These are phyloP conservation scores for Juglanconis juglandina DNA, from an alignment of 2,329 filamentous ascomycete species.

Conservation along the genomic window DNA sequence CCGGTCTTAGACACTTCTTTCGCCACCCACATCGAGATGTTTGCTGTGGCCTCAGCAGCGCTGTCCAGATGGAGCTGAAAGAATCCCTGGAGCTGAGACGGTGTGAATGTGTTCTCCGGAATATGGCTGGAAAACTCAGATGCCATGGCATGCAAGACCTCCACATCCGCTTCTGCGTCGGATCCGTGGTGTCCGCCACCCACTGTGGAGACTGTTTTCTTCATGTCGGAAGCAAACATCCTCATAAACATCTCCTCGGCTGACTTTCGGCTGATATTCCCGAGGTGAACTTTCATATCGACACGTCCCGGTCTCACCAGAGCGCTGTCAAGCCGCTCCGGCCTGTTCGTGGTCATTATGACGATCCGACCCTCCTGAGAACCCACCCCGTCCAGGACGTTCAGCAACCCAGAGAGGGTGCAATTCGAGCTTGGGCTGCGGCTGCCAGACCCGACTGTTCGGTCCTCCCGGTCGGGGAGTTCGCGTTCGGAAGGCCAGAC, in stretches of 20 bases:
- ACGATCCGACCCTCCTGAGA: slow-evolving; percentile 65
- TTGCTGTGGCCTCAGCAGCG: slow-evolving; percentile 26
- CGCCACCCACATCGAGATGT: slow-evolving; percentile 7
- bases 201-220: background rate
- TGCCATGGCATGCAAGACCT: slow-evolving; percentile 22
- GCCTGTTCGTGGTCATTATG: slow-evolving; percentile 69
- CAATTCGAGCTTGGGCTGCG: slow-evolving; percentile 16
- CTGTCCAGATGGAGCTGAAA: slow-evolving; percentile 32
- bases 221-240: slow-evolving; percentile 30
- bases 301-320: slow-evolving; percentile 61
- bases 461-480: slow-evolving; percentile 10
- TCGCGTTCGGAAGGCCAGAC: slow-evolving; percentile 22
- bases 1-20: slow-evolving; percentile 1
- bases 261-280: slow-evolving; percentile 32
- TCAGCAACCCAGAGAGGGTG: slow-evolving; percentile 61
- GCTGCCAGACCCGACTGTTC: slow-evolving; percentile 10
- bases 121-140: slow-evolving; percentile 28
- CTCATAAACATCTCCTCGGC: slow-evolving; percentile 34
- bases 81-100: slow-evolving; percentile 34
- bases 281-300: slow-evolving; percentile 58
- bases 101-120: slow-evolving; percentile 32
- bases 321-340: slow-evolving; percentile 58
- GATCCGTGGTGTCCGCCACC: background rate
- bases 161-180: slow-evolving; percentile 23
- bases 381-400: slow-evolving; percentile 66